Evolutionary conservation across 305 asterid genomes (phyloP).

Genomic region (Fraxinus albicans): DNA sequence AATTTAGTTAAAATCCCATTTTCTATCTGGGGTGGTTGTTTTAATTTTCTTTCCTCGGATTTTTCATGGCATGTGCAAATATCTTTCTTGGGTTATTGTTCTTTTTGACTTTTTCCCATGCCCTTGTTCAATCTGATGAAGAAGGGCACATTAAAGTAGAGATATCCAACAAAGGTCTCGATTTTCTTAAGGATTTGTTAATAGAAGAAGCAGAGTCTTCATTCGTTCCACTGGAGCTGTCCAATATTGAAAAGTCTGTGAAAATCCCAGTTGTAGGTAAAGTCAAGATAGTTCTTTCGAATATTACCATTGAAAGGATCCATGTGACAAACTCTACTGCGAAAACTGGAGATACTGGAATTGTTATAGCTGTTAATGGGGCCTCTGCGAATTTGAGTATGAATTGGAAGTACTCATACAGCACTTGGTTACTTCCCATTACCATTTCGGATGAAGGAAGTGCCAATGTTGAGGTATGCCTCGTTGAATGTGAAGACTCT

Average conservation of each 20-base stretch:
- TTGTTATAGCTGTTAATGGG: slow-evolving; percentile 61
- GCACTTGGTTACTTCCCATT: slow-evolving; percentile 59
- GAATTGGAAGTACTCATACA: slow-evolving; percentile 80
- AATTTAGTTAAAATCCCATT: slow-evolving; percentile 1
- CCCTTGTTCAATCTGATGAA: slow-evolving; percentile 37
- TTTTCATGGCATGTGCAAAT: slow-evolving; percentile 43
- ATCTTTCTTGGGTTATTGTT: slow-evolving; percentile 17
- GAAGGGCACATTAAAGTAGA: slow-evolving; percentile 53
- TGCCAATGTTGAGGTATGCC: slow-evolving; percentile 68
- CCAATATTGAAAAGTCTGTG: slow-evolving; percentile 47
- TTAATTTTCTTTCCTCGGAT: not conserved
- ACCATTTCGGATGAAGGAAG: slow-evolving; percentile 63
- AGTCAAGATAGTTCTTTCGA: slow-evolving; percentile 51
- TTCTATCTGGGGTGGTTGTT: not conserved
- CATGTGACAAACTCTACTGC: slow-evolving; percentile 64
- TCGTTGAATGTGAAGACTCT: not conserved
- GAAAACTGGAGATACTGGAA: slow-evolving; percentile 63
- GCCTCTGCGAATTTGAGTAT: slow-evolving; percentile 78
- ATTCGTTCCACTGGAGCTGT: slow-evolving; percentile 70
- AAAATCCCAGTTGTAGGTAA: slow-evolving; percentile 65
- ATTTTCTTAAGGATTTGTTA: slow-evolving; percentile 63
- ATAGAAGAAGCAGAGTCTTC: slow-evolving; percentile 59
- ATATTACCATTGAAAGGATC: slow-evolving; percentile 45
- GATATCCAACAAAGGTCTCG: slow-evolving; percentile 72
- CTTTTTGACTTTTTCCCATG: slow-evolving; percentile 21